These are phyloP conservation scores for Aschersonia sp. DNA, from an alignment of 2,329 filamentous ascomycete species.

Conservation along the genomic window DNA sequence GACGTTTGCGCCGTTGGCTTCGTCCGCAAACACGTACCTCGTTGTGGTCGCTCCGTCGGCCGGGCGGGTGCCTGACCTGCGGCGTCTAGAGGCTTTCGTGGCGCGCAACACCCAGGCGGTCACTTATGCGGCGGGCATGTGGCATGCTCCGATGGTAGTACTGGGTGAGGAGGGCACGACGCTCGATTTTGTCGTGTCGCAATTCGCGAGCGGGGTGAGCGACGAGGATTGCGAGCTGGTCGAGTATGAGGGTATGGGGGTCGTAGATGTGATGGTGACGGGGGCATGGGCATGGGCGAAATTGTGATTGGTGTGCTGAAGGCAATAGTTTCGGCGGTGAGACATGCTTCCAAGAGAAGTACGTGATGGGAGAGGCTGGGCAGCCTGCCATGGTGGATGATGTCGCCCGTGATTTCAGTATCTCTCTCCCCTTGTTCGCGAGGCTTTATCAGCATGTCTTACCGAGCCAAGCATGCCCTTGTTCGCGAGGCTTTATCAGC, in stretches of 20 bases:
- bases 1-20: slow-evolving; percentile 69
- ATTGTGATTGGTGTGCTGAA: neutral
- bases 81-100: slow-evolving; percentile 59
- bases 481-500: too few relatives aligned
- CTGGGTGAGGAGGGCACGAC: slow-evolving; percentile 44
- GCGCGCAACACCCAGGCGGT: slow-evolving; percentile 69
- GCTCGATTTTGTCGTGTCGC: slow-evolving; percentile 78
- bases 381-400: too few relatives aligned
- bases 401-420: too few relatives aligned
- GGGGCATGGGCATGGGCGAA: neutral
- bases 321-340: too few relatives aligned
- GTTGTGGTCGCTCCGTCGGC: slow-evolving; percentile 76
- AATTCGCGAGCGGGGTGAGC: slow-evolving; percentile 72
- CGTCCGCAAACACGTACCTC: slow-evolving; percentile 47
- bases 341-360: too few relatives aligned
- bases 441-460: too few relatives aligned
- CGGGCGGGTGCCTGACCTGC: slow-evolving; percentile 57
- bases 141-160: slow-evolving; percentile 93
- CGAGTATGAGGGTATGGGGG: slow-evolving; percentile 15
- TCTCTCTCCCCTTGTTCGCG: too few relatives aligned
- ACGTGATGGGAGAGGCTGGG: too few relatives aligned
- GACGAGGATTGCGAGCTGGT: slow-evolving; percentile 85
- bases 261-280: neutral
- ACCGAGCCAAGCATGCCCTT: too few relatives aligned
- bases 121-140: slow-evolving; percentile 83